phyloP scores from a whole-genome alignment of 2,329 filamentous ascomycete genomes.

The Colletotrichum noveboracense region DNA sequence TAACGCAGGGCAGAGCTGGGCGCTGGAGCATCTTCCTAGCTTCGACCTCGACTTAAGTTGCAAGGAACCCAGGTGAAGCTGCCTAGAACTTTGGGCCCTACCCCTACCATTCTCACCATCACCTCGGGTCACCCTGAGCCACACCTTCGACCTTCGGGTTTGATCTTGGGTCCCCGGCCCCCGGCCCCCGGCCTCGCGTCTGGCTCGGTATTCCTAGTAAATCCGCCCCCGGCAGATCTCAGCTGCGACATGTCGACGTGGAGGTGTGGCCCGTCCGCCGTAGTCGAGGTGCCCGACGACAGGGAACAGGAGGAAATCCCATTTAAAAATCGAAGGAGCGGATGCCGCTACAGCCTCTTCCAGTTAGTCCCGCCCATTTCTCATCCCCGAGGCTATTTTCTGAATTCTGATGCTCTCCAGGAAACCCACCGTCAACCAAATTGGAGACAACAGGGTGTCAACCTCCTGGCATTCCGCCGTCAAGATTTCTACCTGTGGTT shows the following conservation, averaged over 20 bases:
- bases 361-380: neutral
- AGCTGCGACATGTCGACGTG: constrained; percentile 3
- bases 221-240: constrained; percentile 18
- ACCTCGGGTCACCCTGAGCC: neutral
- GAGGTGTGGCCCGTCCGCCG: constrained; percentile 5
- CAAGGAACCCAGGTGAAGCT: constrained; percentile 1
- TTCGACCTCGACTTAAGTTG: neutral
- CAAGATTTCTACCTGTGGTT: neutral
- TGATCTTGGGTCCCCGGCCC: neutral
- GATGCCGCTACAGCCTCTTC: constrained; percentile 4
- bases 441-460: neutral
- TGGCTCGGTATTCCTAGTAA: constrained; percentile 20
- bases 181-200: constrained; percentile 4
- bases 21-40: neutral
- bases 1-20: neutral
- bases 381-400: constrained; percentile 3
- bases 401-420: constrained; percentile 10
- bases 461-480: neutral
- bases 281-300: constrained; percentile 7
- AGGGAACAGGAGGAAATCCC: constrained; percentile 10
- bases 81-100: neutral
- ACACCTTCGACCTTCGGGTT: neutral
- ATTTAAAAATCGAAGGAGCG: constrained; percentile 12
- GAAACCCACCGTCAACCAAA: constrained; percentile 1
- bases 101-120: neutral